Percentiles rank a stretch among this genome's conserved stretches.
These are phyloP conservation scores for Calophaca sinica DNA, from an alignment of 306 rosid species.

Conservation along the genomic window DNA sequence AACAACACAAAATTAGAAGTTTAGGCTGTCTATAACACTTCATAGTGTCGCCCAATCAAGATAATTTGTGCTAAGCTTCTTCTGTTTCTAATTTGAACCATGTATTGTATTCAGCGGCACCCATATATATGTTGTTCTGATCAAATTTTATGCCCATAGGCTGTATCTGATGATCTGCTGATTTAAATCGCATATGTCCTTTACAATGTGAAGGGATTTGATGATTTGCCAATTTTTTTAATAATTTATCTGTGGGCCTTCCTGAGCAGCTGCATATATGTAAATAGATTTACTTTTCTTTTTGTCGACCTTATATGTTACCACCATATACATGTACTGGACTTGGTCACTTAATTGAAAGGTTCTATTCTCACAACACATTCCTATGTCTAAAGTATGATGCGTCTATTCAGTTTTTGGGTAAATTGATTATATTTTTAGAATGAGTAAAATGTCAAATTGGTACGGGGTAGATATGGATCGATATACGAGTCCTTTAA, in stretches of 20 bases:
- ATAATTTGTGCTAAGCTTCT: background rate
- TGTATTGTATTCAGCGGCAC: background rate
- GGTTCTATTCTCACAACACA: slow-evolving; percentile 1
- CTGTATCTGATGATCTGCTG: no score
- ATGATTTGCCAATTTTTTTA: background rate
- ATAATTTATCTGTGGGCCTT: background rate
- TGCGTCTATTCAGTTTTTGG: background rate
- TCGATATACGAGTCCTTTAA: no score
- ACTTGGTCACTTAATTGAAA: slow-evolving; percentile 9
- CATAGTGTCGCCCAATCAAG: background rate
- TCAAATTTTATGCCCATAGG: no score
- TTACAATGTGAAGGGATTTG: background rate
- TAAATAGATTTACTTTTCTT: background rate
- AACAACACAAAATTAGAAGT: no score
- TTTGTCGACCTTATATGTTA: background rate
- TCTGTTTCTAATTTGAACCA: background rate
- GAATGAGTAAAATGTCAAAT: background rate
- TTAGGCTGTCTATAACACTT: background rate
- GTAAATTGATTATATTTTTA: background rate
- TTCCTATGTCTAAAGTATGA: background rate
- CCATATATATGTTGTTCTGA: background rate
- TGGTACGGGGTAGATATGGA: background rate
- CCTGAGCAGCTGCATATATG: slow-evolving; percentile 9
- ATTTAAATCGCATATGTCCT: no score
- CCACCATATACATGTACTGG: background rate